phyloP scores from a whole-genome alignment of 192 early-diverging fungal genomes.

The Thamnidium elegans region DNA sequence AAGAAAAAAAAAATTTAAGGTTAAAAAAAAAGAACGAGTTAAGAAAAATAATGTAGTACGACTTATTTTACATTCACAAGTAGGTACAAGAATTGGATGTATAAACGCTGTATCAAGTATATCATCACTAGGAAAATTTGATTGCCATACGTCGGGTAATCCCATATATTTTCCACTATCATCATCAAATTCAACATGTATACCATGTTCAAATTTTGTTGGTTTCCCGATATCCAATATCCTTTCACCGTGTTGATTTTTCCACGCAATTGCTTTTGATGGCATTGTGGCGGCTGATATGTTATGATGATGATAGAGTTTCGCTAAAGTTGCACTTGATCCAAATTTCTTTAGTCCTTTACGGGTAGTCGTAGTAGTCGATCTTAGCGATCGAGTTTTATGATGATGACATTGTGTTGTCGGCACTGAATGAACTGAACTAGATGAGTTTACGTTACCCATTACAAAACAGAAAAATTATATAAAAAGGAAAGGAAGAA shows the following conservation, averaged over 20 bases:
- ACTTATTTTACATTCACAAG: slow-evolving; percentile 1
- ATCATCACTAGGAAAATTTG: slow-evolving; percentile 49
- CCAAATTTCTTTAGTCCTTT: neutral
- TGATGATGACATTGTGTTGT: no score
- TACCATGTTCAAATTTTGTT: slow-evolving; percentile 55
- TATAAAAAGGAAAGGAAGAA: no score
- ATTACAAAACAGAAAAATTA: no score
- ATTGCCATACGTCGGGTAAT: slow-evolving; percentile 55
- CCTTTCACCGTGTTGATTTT: slow-evolving; percentile 27
- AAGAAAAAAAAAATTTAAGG: neutral
- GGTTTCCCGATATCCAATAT: slow-evolving; percentile 53
- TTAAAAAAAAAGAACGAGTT: neutral
- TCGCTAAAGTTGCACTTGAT: slow-evolving; percentile 5
- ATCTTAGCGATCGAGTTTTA: no score
- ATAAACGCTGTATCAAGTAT: slow-evolving; percentile 50
- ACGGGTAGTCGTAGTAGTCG: no score
- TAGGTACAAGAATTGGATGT: slow-evolving; percentile 52
- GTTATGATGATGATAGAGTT: slow-evolving; percentile 8
- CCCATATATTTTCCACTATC: slow-evolving; percentile 52
- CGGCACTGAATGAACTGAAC: no score
- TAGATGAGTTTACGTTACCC: no score
- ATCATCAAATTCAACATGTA: slow-evolving; percentile 53
- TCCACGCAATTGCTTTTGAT: slow-evolving; percentile 11
- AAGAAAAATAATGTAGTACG: neutral
- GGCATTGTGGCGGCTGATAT: slow-evolving; percentile 1